Conservation (phyloP, 257 asterid species). For the Jaltomata sinuosa region DNA sequence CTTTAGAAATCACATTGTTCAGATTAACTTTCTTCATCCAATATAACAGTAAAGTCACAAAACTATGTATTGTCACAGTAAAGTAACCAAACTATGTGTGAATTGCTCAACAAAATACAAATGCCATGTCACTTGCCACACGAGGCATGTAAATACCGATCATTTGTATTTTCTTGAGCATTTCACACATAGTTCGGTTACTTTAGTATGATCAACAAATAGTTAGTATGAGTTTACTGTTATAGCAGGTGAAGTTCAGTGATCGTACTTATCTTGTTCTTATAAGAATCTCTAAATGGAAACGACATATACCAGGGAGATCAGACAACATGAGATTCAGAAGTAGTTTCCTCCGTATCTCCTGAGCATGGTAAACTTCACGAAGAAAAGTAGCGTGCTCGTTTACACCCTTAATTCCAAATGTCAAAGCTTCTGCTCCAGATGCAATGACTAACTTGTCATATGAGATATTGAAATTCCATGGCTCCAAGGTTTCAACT, state of each 20-base stretch:
- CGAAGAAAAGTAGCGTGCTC: slow-evolving; percentile 91
- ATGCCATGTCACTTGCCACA: neutral
- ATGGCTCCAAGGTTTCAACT: slow-evolving; percentile 41
- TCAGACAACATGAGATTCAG: slow-evolving; percentile 91
- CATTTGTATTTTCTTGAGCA: neutral
- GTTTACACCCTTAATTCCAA: slow-evolving; percentile 81
- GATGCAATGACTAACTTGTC: slow-evolving; percentile 87
- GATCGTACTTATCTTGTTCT: no score
- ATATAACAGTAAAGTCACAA: neutral
- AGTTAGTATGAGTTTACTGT: neutral
- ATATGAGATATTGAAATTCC: slow-evolving; percentile 68
- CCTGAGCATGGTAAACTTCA: slow-evolving; percentile 97
- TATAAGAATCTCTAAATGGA: neutral
- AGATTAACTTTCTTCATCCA: no score
- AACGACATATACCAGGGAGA: slow-evolving; percentile 54
- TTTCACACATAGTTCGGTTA: neutral
- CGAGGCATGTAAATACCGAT: neutral
- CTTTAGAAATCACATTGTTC: no score
- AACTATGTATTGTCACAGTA: neutral
- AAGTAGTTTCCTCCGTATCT: slow-evolving; percentile 80
- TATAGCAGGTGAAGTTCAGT: neutral
- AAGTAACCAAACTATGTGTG: neutral
- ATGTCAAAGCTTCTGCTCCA: slow-evolving; percentile 92
- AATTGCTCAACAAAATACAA: neutral
- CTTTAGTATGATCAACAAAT: neutral